Evolutionary conservation across 495 filamentous ascomycete genomes (phyloP).

Genomic region (Thozetella sp.): DNA sequence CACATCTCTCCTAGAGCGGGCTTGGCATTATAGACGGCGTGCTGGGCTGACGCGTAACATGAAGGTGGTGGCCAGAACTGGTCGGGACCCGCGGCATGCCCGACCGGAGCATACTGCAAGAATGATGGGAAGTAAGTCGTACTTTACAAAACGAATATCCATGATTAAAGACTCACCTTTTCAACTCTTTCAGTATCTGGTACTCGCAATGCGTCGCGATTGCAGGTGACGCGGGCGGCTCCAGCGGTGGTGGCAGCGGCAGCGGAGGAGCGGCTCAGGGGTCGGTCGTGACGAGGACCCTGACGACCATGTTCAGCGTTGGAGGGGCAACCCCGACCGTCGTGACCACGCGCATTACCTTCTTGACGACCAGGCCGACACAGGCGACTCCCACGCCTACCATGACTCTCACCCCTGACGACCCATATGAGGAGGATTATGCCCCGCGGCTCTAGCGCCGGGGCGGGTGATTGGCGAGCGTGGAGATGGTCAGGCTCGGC

Average conservation of each 20-base stretch:
- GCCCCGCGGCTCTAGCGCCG: too few relatives aligned
- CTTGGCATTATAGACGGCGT: not conserved
- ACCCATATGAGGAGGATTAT: slow-evolving; percentile 18
- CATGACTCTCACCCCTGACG: slow-evolving; percentile 21
- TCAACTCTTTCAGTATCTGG: slow-evolving; percentile 12
- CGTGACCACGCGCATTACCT: slow-evolving; percentile 20
- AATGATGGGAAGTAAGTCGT: slow-evolving; percentile 16
- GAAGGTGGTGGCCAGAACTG: slow-evolving; percentile 19
- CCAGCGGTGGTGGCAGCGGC: not conserved
- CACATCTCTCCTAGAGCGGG: not conserved
- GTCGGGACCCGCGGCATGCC: slow-evolving; percentile 14
- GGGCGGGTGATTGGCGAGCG: too few relatives aligned
- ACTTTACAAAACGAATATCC: not conserved
- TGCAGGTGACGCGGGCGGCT: not conserved
- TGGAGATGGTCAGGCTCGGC: too few relatives aligned
- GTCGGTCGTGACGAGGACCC: slow-evolving; percentile 10
- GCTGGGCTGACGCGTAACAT: not conserved
- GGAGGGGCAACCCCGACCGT: slow-evolving; percentile 18
- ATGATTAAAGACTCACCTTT: not conserved
- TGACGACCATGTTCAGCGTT: slow-evolving; percentile 21
- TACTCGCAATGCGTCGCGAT: slow-evolving; percentile 23
- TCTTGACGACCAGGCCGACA: slow-evolving; percentile 11
- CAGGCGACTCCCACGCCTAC: slow-evolving; percentile 11
- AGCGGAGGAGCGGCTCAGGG: not conserved
- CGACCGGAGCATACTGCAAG: slow-evolving; percentile 18